phyloP scores from a whole-genome alignment of 352 stramenopile genomes.

The Pythium chondricola region DNA sequence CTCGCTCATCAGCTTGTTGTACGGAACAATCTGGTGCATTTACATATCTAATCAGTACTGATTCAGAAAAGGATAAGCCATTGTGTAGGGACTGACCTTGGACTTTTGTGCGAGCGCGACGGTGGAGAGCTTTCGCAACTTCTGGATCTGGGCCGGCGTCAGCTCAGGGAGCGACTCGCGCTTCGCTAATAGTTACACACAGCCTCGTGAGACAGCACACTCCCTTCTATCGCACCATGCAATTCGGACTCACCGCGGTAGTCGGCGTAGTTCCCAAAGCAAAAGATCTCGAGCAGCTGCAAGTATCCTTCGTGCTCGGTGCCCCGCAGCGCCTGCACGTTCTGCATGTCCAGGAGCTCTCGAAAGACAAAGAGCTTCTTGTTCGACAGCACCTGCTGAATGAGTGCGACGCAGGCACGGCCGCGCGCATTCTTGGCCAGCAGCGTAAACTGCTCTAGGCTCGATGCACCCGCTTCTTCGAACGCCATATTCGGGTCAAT shows the following conservation, averaged over 20 bases:
- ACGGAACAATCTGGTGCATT: constrained; percentile 62
- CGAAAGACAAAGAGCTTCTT: constrained; percentile 93
- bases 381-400: constrained; percentile 90
- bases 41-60: neutral
- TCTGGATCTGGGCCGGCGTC: constrained; percentile 65
- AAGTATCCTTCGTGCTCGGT: constrained; percentile 77
- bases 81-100: constrained; percentile 41
- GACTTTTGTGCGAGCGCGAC: constrained; percentile 79
- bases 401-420: constrained; percentile 86
- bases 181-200: no score
- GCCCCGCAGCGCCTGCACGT: constrained; percentile 75
- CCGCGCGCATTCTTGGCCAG: constrained; percentile 88
- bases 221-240: no score
- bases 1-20: constrained; percentile 68
- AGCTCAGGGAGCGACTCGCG: constrained; percentile 61
- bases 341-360: constrained; percentile 89
- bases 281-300: constrained; percentile 86
- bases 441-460: constrained; percentile 91
- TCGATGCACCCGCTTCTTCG: constrained; percentile 55
- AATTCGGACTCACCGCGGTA: constrained; percentile 74
- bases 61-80: neutral
- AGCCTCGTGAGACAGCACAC: no score
- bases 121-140: constrained; percentile 87
- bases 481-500: constrained; percentile 42
- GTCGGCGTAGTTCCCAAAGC: constrained; percentile 84